Base-by-base conservation (phyloP, 2,329 filamentous ascomycete species). In the Rhexocercosporidium sp. region DNA sequence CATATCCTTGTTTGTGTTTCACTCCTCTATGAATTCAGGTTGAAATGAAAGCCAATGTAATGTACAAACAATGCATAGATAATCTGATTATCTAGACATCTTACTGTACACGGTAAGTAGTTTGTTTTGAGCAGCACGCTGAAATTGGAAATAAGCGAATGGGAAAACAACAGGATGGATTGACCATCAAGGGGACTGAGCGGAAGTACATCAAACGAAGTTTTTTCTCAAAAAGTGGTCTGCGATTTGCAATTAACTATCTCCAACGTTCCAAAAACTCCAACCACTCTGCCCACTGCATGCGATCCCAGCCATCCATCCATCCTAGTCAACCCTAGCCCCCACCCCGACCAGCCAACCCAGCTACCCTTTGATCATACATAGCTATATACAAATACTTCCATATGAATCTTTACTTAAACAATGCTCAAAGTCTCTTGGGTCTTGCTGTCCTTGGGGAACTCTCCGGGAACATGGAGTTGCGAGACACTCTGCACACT, bases 391-490 rank as follows among this genome's bases (percentile, higher is more conserved):
- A 60, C 37, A 60, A 29, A 59, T 44, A 44, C 56, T 44, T 34
- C 18, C n/a, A 14, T 41, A 39, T 22, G 31, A 41, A 16, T 22
- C 20, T 3, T n/a, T 8, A 7, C 49, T 27, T 54, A 56, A 9
- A 39, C 27, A 3, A 53, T 20, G 31, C 46, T 62, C n/a, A 41
- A 39, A 8, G 29, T 18, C n/a, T 34, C 44, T 22, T 11, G n/a
- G 44, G 20, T 22, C 31, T 39, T 65, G 39, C 16, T 39, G 5
- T 65, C 57, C 41, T 51, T 69, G 3, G 76, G 76, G 64, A 65
- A 78, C 53, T 76, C 76, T 3, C 76, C 76, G 3, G 76, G 76
- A 47, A 78, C 70, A 66, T 78, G 76, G 16, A 78, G 68, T 44
- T 77, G 71, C 25, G 71, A 73, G 37, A 77, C 73, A 53, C 71